Percentiles rank a stretch among this genome's conserved stretches.
Conservation (phyloP, 768 basidiomycete genomes). For the Daedaleopsis nitida region DNA sequence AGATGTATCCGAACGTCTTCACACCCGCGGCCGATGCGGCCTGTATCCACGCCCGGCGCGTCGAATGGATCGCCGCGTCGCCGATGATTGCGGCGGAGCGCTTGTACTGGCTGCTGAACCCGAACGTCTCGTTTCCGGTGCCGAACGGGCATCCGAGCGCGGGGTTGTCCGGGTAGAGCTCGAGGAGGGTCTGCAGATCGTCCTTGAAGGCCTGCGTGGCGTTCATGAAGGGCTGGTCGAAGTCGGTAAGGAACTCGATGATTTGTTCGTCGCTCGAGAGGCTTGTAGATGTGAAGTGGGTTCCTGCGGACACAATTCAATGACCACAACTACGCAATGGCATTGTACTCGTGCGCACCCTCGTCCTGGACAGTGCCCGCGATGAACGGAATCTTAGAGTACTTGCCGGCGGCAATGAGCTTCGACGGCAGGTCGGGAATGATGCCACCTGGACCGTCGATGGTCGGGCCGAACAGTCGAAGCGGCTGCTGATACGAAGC, state of each 20-base stretch:
- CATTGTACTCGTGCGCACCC: constrained; percentile 31
- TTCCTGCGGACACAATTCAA: constrained; percentile 32
- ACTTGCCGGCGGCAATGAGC: constrained; percentile 33
- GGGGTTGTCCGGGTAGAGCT: constrained; percentile 46
- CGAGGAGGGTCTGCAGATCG: constrained; percentile 28
- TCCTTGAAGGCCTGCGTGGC: not conserved
- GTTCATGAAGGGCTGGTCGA: not conserved
- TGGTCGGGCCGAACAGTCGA: constrained; percentile 32
- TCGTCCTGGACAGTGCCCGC: constrained; percentile 48
- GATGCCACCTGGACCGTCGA: constrained; percentile 45
- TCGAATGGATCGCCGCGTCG: constrained; percentile 44
- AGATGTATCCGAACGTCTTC: constrained; percentile 44
- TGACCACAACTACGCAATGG: too few relatives aligned
- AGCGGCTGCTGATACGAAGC: not conserved
- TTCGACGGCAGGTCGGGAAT: constrained; percentile 42
- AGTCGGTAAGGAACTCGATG: not conserved
- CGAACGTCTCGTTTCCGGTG: constrained; percentile 49
- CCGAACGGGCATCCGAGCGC: constrained; percentile 46
- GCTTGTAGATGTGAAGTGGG: constrained; percentile 35
- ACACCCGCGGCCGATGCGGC: constrained; percentile 41
- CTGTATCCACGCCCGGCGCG: constrained; percentile 41
- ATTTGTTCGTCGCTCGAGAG: constrained; percentile 12
- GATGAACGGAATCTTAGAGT: constrained; percentile 46
- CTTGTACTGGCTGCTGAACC: constrained; percentile 41
- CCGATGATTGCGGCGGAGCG: constrained; percentile 40